A percentile compares a stretch with the other conserved stretches of the same genome.
Evolutionary conservation across 2,329 filamentous ascomycete species (phyloP).

Genomic region (Bipolaris bicolor): DNA sequence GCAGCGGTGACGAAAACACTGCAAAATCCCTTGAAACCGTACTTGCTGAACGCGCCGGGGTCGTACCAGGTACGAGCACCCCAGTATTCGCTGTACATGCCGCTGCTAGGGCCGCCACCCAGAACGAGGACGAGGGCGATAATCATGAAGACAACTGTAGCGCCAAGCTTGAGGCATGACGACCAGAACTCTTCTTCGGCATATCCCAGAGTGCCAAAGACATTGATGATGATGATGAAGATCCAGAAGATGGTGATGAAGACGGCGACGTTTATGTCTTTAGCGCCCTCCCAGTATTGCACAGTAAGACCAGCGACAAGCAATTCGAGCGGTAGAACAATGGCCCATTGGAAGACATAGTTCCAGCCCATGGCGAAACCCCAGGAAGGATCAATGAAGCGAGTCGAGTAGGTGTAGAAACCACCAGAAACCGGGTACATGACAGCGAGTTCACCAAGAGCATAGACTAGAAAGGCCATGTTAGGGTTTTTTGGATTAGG

Average conservation of each 20-base stretch:
- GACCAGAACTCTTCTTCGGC: constrained; percentile 52
- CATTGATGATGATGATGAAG: constrained; percentile 48
- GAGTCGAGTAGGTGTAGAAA: constrained; percentile 59
- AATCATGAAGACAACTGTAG: constrained; percentile 50
- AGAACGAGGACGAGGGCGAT: constrained; percentile 62
- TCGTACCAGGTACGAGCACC: constrained; percentile 67
- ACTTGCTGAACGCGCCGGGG: constrained; percentile 56
- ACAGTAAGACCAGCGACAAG: constrained; percentile 48
- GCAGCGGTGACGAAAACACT: constrained; percentile 68
- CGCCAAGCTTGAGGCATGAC: constrained; percentile 43
- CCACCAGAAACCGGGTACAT: constrained; percentile 63
- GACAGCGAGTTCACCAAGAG: constrained; percentile 61
- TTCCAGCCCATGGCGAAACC: constrained; percentile 49
- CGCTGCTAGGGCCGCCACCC: constrained; percentile 60
- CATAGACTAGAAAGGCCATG: constrained; percentile 55
- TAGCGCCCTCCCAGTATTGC: constrained; percentile 42
- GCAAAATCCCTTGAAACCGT: constrained; percentile 70
- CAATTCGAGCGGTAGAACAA: constrained; percentile 50
- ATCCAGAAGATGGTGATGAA: constrained; percentile 50
- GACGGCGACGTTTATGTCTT: constrained; percentile 31
- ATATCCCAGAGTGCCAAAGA: constrained; percentile 50
- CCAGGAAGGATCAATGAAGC: constrained; percentile 57
- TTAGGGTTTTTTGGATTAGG: constrained; percentile 44
- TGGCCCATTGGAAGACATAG: constrained; percentile 47
- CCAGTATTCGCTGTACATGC: constrained; percentile 59